Percentiles rank a stretch among this genome's conserved stretches.
These are phyloP conservation scores for Chlamydomonas incerta DNA, from an alignment of 139 green algal species.

Conservation along the genomic window DNA sequence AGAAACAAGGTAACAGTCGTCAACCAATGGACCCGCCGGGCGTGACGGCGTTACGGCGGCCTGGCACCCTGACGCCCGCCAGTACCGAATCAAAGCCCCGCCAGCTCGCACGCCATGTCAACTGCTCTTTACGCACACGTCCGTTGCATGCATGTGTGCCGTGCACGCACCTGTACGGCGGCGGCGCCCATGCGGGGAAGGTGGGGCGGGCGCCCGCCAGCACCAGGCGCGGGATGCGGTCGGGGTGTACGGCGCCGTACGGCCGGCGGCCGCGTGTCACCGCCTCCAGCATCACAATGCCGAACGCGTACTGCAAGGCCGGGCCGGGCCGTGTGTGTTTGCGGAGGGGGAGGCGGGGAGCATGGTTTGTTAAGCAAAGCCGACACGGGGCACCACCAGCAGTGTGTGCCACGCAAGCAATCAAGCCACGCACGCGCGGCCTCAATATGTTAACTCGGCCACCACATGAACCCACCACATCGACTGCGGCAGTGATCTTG, in stretches of 20 bases:
- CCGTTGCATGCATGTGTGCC: background rate
- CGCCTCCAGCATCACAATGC: constrained; percentile 25
- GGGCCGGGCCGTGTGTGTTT: no score
- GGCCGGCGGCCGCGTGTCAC: constrained; percentile 7
- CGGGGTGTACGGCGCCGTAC: background rate
- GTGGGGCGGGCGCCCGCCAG: background rate
- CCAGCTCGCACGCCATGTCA: background rate
- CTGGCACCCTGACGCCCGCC: background rate
- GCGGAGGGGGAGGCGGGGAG: no score
- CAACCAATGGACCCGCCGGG: background rate
- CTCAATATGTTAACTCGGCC: no score
- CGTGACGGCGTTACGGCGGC: no score
- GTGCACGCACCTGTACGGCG: constrained; percentile 14
- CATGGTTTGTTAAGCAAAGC: no score
- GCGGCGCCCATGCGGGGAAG: constrained; percentile 13
- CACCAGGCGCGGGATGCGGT: constrained; percentile 13
- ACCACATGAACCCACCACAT: background rate
- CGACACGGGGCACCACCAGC: no score
- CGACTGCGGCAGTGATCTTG: constrained; percentile 14
- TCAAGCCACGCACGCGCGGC: no score
- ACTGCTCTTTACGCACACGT: background rate
- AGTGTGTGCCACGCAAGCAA: no score
- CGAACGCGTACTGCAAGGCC: background rate
- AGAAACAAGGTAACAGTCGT: background rate
- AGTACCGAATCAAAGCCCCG: background rate